Evolutionary conservation across 106 monocot genomes (phyloP).

Genomic region (Chionographis japonica): DNA sequence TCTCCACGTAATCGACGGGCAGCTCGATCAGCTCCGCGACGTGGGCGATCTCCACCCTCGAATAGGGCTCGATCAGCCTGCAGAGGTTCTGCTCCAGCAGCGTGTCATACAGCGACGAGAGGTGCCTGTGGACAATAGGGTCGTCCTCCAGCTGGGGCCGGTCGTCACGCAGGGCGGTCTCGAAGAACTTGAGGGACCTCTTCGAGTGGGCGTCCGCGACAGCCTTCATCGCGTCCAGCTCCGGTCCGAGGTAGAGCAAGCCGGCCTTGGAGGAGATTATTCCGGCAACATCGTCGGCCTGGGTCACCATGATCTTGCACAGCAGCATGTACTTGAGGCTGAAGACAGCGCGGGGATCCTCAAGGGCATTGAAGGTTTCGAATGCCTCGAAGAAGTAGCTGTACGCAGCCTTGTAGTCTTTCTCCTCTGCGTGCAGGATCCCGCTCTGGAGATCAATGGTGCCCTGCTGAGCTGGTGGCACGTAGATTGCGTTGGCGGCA

Average conservation of each 20-base stretch:
- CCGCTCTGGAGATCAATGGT: constrained; percentile 91
- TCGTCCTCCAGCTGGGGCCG: constrained; percentile 88
- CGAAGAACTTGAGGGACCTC: constrained; percentile 76
- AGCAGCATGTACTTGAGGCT: constrained; percentile 97
- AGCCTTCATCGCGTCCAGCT: constrained; percentile 96
- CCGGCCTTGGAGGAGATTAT: constrained; percentile 97
- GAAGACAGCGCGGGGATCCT: constrained; percentile 75
- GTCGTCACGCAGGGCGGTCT: constrained; percentile 68
- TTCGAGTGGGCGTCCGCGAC: constrained; percentile 87
- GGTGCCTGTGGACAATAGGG: constrained; percentile 90
- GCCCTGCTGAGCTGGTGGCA: constrained; percentile 90
- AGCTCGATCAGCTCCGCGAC: constrained; percentile 82
- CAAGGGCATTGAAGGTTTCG: constrained; percentile 87
- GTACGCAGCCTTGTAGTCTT: constrained; percentile 94
- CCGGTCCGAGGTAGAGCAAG: constrained; percentile 70
- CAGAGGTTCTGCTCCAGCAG: constrained; percentile 93
- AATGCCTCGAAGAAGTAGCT: constrained; percentile 98
- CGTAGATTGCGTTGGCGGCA: constrained; percentile 93
- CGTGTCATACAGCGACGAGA: constrained; percentile 86
- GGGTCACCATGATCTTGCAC: constrained; percentile 97
- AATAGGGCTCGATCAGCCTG: constrained; percentile 86
- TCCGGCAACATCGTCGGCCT: constrained; percentile 89
- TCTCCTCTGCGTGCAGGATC: constrained; percentile 93
- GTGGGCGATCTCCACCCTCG: constrained; percentile 76
- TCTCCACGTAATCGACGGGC: constrained; percentile 74